Conservation (phyloP, 805 yeast species). For the Debaryomyces maramus region DNA sequence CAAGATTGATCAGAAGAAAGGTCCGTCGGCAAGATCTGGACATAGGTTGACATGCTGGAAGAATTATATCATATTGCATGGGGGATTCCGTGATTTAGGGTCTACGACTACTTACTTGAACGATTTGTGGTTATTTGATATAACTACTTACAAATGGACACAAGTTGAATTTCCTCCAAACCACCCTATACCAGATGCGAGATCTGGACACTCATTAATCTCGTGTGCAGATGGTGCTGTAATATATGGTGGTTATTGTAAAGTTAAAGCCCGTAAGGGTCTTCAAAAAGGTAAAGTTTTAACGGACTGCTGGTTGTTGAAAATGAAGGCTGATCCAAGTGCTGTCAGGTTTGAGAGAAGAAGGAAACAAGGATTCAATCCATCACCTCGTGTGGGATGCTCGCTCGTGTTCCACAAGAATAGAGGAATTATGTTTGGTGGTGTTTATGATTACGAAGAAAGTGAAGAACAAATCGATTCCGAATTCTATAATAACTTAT, state of each 20-base stretch:
- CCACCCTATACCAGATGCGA: slow-evolving; percentile 80
- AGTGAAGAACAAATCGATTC: slow-evolving; percentile 91
- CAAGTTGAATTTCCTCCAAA: slow-evolving; percentile 84
- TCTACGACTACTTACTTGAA: slow-evolving; percentile 75
- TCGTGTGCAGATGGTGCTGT: slow-evolving; percentile 81
- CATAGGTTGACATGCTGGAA: slow-evolving; percentile 92
- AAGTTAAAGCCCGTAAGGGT: slow-evolving; percentile 86
- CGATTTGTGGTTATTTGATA: slow-evolving; percentile 92
- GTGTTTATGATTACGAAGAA: slow-evolving; percentile 92
- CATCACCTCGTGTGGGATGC: slow-evolving; percentile 93
- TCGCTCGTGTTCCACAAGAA: slow-evolving; percentile 87
- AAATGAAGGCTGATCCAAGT: slow-evolving; percentile 80
- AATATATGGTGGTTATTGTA: slow-evolving; percentile 91
- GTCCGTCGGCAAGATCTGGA: slow-evolving; percentile 87
- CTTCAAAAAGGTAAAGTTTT: slow-evolving; percentile 88
- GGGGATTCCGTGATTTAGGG: slow-evolving; percentile 93
- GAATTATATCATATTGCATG: slow-evolving; percentile 78
- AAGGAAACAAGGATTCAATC: slow-evolving; percentile 85
- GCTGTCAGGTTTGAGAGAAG: slow-evolving; percentile 86
- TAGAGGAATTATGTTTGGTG: slow-evolving; percentile 91
- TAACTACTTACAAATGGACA: slow-evolving; percentile 85
- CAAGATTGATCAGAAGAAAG: slow-evolving; percentile 68
- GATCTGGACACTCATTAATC: slow-evolving; percentile 89
- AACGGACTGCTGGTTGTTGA: slow-evolving; percentile 81
- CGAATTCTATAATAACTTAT: slow-evolving; percentile 74